Conservation (phyloP, 1,284 basidiomycete genomes). For the Pterulicium gracile region DNA sequence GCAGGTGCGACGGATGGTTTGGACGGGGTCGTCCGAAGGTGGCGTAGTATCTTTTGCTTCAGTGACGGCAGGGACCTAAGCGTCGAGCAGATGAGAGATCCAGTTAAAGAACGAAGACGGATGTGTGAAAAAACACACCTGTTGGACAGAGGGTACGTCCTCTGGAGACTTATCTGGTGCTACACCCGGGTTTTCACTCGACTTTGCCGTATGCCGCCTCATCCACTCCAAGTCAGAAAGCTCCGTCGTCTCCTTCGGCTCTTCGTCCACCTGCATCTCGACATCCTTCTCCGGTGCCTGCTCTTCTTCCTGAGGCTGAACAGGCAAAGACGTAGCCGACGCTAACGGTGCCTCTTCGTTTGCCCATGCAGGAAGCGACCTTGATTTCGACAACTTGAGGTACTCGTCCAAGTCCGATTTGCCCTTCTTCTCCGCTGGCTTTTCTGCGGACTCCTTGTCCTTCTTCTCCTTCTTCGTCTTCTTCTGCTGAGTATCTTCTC, state of each 20-base stretch:
- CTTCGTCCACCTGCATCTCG: slow-evolving; percentile 13
- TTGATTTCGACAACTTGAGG: slow-evolving; percentile 51
- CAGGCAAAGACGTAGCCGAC: not conserved
- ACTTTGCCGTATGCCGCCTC: slow-evolving; percentile 47
- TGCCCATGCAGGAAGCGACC: slow-evolving; percentile 58
- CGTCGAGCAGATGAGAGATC: not conserved
- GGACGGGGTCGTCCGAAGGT: slow-evolving; percentile 35
- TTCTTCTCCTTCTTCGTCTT: slow-evolving; percentile 12
- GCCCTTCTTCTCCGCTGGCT: slow-evolving; percentile 18
- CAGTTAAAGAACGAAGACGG: not conserved
- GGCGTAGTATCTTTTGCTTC: slow-evolving; percentile 12
- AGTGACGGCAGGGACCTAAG: slow-evolving; percentile 5
- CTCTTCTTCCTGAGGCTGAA: slow-evolving; percentile 5
- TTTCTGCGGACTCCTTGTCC: slow-evolving; percentile 3
- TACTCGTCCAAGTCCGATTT: slow-evolving; percentile 44
- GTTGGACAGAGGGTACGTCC: not conserved
- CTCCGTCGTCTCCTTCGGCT: slow-evolving; percentile 16
- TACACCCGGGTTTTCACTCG: not conserved
- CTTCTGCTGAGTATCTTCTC: slow-evolving; percentile 7
- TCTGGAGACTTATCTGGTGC: not conserved
- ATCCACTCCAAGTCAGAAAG: slow-evolving; percentile 70
- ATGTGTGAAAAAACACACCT: slow-evolving; percentile 7
- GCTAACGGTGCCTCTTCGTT: slow-evolving; percentile 29
- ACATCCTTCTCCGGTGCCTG: slow-evolving; percentile 19
- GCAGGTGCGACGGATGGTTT: slow-evolving; percentile 67